These are phyloP conservation scores for Solanum etuberosum DNA, from an alignment of 257 asterid genomes.

Conservation along the genomic window DNA sequence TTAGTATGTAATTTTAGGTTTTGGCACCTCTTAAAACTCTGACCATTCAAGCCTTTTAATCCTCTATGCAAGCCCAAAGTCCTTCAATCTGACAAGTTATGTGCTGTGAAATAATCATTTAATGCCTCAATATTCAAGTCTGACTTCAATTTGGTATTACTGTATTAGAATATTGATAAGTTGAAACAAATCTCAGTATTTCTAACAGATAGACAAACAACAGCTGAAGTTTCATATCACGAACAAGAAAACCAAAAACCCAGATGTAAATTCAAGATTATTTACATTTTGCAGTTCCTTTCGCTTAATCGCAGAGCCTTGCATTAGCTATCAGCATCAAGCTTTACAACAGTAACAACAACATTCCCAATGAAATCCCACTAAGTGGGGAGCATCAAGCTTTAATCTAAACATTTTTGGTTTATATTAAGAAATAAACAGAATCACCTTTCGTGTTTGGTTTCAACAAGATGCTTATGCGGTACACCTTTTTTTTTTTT, in stretches of 20 bases:
- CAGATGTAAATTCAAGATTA: not conserved
- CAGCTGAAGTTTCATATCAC: not conserved
- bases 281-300: not conserved
- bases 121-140: not conserved
- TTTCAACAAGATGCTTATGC: not conserved
- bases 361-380: not conserved
- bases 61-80: too few relatives aligned
- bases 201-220: not conserved
- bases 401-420: not conserved
- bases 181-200: not conserved
- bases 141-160: not conserved
- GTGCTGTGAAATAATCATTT: not conserved
- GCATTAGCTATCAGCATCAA: not conserved
- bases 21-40: not conserved
- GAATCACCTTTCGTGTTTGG: not conserved
- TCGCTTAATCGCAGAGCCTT: not conserved
- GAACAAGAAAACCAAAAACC: not conserved
- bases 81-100: not conserved
- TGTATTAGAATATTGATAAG: not conserved
- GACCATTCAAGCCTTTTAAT: not conserved
- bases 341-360: not conserved
- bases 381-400: not conserved
- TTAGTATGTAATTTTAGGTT: not conserved
- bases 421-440: not conserved
- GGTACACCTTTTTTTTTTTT: not conserved